Evolutionary conservation across 345 rosid genomes (phyloP), one percentile per base, ranked within the genome.

Genomic region (Populus alba): DNA sequence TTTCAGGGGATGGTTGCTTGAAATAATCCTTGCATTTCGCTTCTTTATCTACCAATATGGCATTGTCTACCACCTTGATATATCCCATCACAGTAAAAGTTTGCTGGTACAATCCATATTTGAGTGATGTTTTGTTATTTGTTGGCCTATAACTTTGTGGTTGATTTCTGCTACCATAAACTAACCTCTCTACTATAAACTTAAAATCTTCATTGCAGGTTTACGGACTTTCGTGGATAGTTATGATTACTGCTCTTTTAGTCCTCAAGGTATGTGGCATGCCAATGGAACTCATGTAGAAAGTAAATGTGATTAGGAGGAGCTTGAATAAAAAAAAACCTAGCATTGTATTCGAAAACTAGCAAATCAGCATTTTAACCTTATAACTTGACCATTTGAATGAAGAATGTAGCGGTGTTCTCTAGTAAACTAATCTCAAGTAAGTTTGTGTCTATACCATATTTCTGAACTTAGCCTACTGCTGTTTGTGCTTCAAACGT

Each of bases 41-140:
- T 94, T 94, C 87, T 91, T 96, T 75, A 82, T 96, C 72, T 94
- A 85, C 87, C 98, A 94, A 80, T 96, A 94, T 79, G 99, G 95
- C 61, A 94, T 96, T 41, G 97, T 96, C 73, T 96, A 96, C 87
- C 99, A 96, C 82, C 98, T 96, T 75, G 88, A 96, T 76, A 91
- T 96, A 66, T 85, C 92, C 80, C 97, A 71, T 72, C 91, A 79
- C 84, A 78, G 77, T 86, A 92, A 87, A 84, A 87, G 70, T 63
- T 20, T 94, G 35, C 81, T 88, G 93, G 99, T 93, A 90, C n/a
- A 12, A 22, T 76, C 29, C 77, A 66, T 68, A 37, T 20, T 37
- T 59, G 47, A 25, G 17, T 51, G 15, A 29, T 79, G 5, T 38
- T 33, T 71, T 33, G 70, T 33, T 70, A n/a, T 63, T 37, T 74